These are phyloP conservation scores for Talaromyces nanjingensis DNA, from an alignment of 495 filamentous ascomycete genomes.

Conservation along the genomic window DNA sequence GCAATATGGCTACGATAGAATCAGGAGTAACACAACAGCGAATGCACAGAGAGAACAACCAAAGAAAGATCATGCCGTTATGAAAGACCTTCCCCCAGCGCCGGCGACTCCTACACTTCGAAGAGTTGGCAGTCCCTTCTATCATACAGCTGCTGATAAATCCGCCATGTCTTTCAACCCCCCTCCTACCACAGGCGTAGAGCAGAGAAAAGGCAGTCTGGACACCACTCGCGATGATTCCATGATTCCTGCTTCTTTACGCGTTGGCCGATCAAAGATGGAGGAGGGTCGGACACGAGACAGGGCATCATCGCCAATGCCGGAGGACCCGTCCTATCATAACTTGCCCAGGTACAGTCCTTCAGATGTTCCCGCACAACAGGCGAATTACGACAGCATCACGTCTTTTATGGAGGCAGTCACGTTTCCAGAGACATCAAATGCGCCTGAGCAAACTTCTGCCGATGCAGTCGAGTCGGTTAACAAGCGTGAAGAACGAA, in stretches of 20 bases:
- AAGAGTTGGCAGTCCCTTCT: neutral
- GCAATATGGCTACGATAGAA: neutral
- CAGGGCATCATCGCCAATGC: neutral
- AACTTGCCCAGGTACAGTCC: neutral
- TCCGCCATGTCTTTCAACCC: neutral
- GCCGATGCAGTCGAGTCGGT: neutral
- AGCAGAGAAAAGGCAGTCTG: neutral
- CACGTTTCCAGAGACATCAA: neutral
- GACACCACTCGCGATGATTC: neutral
- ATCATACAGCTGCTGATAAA: conserved; percentile 1
- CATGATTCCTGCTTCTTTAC: conserved; percentile 4
- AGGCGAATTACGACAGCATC: neutral
- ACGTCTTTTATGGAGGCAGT: neutral
- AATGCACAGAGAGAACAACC: neutral
- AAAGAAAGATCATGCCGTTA: neutral
- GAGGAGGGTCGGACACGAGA: neutral
- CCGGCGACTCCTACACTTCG: conserved; percentile 1
- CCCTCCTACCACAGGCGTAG: neutral
- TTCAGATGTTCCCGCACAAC: neutral
- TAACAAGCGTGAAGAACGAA: neutral
- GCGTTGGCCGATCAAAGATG: neutral
- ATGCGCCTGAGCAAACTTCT: neutral
- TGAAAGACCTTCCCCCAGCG: neutral
- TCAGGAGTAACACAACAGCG: neutral
- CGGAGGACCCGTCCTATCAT: neutral